These are phyloP conservation scores for Lodderomyces orthopsilosis DNA, from an alignment of 1,139 yeast species.

Conservation along the genomic window DNA sequence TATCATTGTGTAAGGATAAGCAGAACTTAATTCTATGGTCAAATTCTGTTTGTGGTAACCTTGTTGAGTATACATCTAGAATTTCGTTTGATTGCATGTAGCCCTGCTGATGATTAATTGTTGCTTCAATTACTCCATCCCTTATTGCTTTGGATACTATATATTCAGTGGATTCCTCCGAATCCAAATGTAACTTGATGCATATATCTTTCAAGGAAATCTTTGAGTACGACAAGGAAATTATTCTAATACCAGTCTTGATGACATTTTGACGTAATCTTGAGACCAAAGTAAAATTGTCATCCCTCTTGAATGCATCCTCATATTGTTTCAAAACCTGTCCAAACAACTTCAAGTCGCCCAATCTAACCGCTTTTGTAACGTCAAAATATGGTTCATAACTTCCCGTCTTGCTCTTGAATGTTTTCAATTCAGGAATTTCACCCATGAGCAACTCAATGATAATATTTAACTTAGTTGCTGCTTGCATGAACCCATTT, in stretches of 20 bases:
- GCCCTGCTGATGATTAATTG: constrained; percentile 86
- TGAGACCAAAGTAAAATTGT: constrained; percentile 78
- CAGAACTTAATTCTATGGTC: constrained; percentile 94
- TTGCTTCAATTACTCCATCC: constrained; percentile 97
- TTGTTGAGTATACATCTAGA: constrained; percentile 82
- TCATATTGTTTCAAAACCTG: constrained; percentile 70
- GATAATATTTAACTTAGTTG: constrained; percentile 82
- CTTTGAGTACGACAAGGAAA: constrained; percentile 86
- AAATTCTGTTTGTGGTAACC: constrained; percentile 81
- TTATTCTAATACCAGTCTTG: constrained; percentile 94
- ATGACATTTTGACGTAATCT: constrained; percentile 95
- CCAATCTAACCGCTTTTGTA: constrained; percentile 88
- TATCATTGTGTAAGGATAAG: constrained; percentile 84
- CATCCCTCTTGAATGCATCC: constrained; percentile 65
- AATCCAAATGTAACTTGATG: constrained; percentile 84
- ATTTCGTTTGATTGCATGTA: constrained; percentile 89
- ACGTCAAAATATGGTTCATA: constrained; percentile 82
- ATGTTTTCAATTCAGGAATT: constrained; percentile 86
- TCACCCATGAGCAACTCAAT: constrained; percentile 96
- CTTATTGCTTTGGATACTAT: constrained; percentile 95
- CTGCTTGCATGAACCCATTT: constrained; percentile 83
- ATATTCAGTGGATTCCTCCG: constrained; percentile 95
- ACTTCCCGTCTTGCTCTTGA: constrained; percentile 59
- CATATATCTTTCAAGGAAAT: constrained; percentile 90
- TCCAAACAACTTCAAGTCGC: constrained; percentile 82